A percentile compares a stretch with the other conserved stretches of the same genome.
These are phyloP conservation scores for Penicillium sp. DNA, from an alignment of 2,329 filamentous ascomycete species.

Conservation along the genomic window DNA sequence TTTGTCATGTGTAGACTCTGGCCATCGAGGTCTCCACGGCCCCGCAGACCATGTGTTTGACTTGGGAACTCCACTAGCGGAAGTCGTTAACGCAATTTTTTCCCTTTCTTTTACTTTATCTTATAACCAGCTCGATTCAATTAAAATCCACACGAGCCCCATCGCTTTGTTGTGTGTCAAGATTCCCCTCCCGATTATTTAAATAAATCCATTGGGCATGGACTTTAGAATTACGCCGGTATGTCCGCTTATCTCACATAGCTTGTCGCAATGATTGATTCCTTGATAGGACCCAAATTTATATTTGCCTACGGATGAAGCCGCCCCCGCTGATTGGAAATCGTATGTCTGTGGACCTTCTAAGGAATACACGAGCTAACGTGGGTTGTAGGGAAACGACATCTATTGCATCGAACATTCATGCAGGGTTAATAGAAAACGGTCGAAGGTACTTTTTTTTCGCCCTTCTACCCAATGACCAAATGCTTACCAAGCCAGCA, in stretches of 20 bases:
- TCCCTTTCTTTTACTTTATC: background rate
- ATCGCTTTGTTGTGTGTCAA: background rate
- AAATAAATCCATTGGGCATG: background rate
- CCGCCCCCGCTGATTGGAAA: constrained; percentile 1
- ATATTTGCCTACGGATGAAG: background rate
- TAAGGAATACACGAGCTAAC: background rate
- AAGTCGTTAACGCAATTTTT: background rate
- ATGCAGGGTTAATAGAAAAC: constrained; percentile 9
- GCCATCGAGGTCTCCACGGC: background rate
- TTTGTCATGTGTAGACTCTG: background rate
- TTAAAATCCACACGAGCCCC: background rate
- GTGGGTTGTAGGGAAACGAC: constrained; percentile 8
- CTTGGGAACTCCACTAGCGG: background rate
- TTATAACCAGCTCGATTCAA: background rate
- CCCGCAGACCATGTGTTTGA: background rate
- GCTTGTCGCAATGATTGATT: background rate
- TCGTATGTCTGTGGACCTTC: background rate
- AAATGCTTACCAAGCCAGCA: background rate
- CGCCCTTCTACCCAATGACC: background rate
- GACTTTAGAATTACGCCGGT: background rate
- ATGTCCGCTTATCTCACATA: background rate
- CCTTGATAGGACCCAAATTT: constrained; percentile 3
- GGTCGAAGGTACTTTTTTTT: constrained; percentile 5
- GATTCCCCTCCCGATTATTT: background rate
- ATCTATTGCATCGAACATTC: constrained; percentile 6